Conservation (phyloP, 2,329 filamentous ascomycete genomes). For the Penicillium olsonii region DNA sequence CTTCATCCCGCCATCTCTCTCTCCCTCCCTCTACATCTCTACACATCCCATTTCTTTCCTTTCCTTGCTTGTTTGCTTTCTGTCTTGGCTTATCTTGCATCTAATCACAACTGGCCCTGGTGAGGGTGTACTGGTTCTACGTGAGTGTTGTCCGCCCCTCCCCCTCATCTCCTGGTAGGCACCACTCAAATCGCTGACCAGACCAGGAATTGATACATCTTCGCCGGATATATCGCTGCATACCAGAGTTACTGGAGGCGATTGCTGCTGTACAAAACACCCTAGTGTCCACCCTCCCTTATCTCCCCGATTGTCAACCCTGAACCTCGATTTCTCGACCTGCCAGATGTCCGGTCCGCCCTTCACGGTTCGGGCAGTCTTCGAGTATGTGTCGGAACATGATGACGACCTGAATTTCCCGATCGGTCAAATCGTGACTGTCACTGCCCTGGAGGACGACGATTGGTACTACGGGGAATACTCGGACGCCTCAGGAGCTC, state of each 20-base stretch:
- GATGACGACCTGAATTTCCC: slow-evolving; percentile 92
- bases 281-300: slow-evolving; percentile 16
- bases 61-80: slow-evolving; percentile 4
- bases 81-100: slow-evolving; percentile 5
- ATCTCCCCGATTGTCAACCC: slow-evolving; percentile 26
- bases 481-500: slow-evolving; percentile 70
- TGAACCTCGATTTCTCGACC: slow-evolving; percentile 24
- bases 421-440: slow-evolving; percentile 85
- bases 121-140: slow-evolving; percentile 10
- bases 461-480: slow-evolving; percentile 96
- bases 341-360: slow-evolving; percentile 67
- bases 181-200: slow-evolving; percentile 32
- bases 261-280: slow-evolving; percentile 20
- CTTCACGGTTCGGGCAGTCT: slow-evolving; percentile 95
- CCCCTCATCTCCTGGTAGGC: slow-evolving; percentile 28
- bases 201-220: slow-evolving; percentile 18
- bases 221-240: slow-evolving; percentile 18
- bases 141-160: slow-evolving; percentile 18
- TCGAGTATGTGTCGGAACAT: slow-evolving; percentile 88
- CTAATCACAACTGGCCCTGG: slow-evolving; percentile 7
- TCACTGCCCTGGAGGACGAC: slow-evolving; percentile 86
- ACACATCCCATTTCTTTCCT: slow-evolving; percentile 9
- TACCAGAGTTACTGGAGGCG: slow-evolving; percentile 23
- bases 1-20: slow-evolving; percentile 34
- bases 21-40: not conserved